phyloP scores from a whole-genome alignment of 106 monocot genomes.

The Chionographis japonica region DNA sequence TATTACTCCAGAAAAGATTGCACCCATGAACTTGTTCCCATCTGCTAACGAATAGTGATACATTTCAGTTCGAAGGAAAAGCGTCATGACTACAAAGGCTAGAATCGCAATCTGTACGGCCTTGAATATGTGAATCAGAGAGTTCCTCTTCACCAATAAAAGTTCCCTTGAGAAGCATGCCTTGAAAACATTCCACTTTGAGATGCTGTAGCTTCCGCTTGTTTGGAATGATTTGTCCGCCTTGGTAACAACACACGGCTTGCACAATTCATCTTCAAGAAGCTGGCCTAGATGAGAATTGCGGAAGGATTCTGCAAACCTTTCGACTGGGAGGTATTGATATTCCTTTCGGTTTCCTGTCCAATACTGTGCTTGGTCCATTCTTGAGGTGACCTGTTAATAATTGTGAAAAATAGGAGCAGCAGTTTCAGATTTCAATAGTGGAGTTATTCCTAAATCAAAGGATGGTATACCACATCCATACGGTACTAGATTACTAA shows the following conservation, averaged over 20 bases:
- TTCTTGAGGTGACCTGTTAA: conserved; percentile 51
- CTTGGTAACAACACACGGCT: neutral
- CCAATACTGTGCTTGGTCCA: conserved; percentile 83
- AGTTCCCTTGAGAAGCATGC: conserved; percentile 68
- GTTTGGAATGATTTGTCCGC: neutral
- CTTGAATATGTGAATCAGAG: conserved; percentile 63
- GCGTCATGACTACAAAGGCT: conserved; percentile 55
- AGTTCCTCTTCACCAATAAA: conserved; percentile 56
- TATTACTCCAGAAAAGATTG: conserved; percentile 49
- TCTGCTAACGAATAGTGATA: conserved; percentile 32
- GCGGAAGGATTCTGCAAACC: conserved; percentile 44
- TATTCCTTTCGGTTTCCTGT: conserved; percentile 21
- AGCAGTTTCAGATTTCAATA: neutral
- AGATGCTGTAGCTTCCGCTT: conserved; percentile 16
- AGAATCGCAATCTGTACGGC: conserved; percentile 49
- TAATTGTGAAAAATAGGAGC: neutral
- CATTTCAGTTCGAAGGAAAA: conserved; percentile 58
- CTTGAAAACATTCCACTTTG: conserved; percentile 56
- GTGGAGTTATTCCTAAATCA: too few relatives aligned
- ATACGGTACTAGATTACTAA: too few relatives aligned
- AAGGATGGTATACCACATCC: too few relatives aligned
- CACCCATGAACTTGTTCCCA: conserved; percentile 59
- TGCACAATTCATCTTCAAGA: conserved; percentile 13
- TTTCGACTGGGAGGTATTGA: conserved; percentile 34
- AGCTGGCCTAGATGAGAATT: conserved; percentile 20